Evolutionary conservation across 2,329 filamentous ascomycete genomes (phyloP), one percentile per base, ranked within the genome.

Genomic region (Claviceps paspali): DNA sequence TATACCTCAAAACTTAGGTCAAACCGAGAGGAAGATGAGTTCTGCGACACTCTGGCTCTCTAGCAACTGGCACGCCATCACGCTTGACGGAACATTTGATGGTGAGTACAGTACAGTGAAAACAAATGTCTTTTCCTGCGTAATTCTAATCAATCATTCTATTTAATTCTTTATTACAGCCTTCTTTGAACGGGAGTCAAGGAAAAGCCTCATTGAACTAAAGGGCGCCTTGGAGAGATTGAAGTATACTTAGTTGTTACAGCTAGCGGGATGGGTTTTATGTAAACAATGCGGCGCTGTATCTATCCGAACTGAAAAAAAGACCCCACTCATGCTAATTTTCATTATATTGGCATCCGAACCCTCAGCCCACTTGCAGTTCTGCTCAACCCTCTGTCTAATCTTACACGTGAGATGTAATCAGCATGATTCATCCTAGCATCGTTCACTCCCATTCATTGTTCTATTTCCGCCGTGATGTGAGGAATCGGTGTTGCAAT

Each of bases 11-110:
- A 40, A 43, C 12, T 14, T 46, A 32, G 39, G 35, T 26, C 35
- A 29, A 7, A 7, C 14, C 3, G 7, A 29, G n/a, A 8, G 27
- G 12, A 15, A 29, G n/a, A n/a, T 31, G 10, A 47, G 45, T 21
- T 35, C 42, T 10, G 42, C 41, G 3, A 47, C 44, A 21, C 42
- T 47, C 24, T 47, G 45, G 45, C 42, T 47, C 4, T 46, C 45
- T 11, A 44, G 44, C 12, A 47, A 47, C 19, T 47, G 45, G 43
- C 38, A 47, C 27, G 45, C 45, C 6, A 42, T 46, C 5, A 47
- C 45, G 22, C 45, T 46, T 15, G 41, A 46, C 28, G 45, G 44
- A 41, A 41, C 44, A 22, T 39, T 41, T 10, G 45, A 45, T 38
- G 45, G 43, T 45, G n/a, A n/a, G n/a, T n/a, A n/a, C 3, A 43